Conservation (phyloP, 352 stramenopile genomes). For the Sclerospora graminicola region DNA sequence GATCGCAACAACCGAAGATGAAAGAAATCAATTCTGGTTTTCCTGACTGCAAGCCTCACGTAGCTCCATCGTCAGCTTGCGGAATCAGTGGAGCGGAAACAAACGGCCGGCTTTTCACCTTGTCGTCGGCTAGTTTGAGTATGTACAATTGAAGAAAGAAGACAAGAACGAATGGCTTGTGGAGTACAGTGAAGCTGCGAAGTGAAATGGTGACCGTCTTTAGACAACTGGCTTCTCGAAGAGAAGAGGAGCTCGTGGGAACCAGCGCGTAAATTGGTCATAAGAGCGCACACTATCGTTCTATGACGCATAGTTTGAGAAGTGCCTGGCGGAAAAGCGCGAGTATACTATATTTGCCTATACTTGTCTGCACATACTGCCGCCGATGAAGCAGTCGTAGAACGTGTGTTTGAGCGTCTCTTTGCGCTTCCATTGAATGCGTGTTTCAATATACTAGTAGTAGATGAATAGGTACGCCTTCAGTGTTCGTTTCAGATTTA, state of each 20-base stretch:
- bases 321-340: constrained; percentile 8
- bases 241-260: constrained; percentile 22
- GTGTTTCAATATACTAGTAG: constrained; percentile 20
- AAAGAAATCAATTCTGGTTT: constrained; percentile 22
- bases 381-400: no score
- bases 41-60: constrained; percentile 10
- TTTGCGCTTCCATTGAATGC: constrained; percentile 3
- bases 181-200: constrained; percentile 29
- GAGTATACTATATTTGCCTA: constrained; percentile 4
- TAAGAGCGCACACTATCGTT: constrained; percentile 15
- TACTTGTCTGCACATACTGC: no score
- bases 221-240: constrained; percentile 13
- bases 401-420: constrained; percentile 7
- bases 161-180: constrained; percentile 25
- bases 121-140: constrained; percentile 23
- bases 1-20: constrained; percentile 64
- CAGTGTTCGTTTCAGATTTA: constrained; percentile 13
- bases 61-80: constrained; percentile 5
- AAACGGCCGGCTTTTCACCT: constrained; percentile 7
- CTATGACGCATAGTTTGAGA: constrained; percentile 7
- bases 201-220: constrained; percentile 18
- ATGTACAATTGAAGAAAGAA: constrained; percentile 33
- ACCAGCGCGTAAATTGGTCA: constrained; percentile 10
- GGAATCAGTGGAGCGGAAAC: constrained; percentile 6
- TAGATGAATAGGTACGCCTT: constrained; percentile 10